A percentile compares a stretch with the other conserved stretches of the same genome.
phyloP scores from a whole-genome alignment of 306 rosid genomes.

The Chamaecrista fasciculata region DNA sequence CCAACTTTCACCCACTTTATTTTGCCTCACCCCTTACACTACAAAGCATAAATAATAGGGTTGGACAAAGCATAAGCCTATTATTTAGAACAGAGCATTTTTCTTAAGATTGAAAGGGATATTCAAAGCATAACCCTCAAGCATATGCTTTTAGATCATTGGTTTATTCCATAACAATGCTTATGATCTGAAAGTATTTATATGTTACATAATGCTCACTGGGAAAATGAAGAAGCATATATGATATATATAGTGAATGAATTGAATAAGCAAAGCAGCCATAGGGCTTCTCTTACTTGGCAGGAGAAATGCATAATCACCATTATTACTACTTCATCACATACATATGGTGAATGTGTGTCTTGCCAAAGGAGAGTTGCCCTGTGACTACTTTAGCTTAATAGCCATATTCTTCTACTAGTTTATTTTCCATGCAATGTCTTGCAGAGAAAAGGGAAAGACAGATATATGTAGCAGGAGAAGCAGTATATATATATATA shows the following conservation, averaged over 20 bases:
- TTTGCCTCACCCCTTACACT: not conserved
- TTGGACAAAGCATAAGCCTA: too few relatives aligned
- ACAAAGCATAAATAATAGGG: conserved; percentile 21
- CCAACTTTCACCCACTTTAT: conserved; percentile 31
- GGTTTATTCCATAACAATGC: conserved; percentile 46
- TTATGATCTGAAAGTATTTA: conserved; percentile 29
- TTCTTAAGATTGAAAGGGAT: too few relatives aligned
- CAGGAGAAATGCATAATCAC: conserved; percentile 32
- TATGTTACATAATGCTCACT: not conserved
- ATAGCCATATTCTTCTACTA: not conserved
- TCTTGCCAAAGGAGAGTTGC: conserved; percentile 69
- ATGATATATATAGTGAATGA: not conserved
- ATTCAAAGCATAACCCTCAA: conserved; percentile 33
- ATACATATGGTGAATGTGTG: not conserved
- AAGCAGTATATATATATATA: too few relatives aligned
- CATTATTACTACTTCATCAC: not conserved
- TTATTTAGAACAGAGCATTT: too few relatives aligned
- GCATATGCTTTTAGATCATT: conserved; percentile 43
- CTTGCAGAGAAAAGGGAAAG: not conserved
- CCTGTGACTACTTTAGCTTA: conserved; percentile 57
- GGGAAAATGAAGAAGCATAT: conserved; percentile 14
- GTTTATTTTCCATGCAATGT: not conserved
- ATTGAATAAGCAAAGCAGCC: conserved; percentile 49
- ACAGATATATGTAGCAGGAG: not conserved
- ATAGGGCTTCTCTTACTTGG: conserved; percentile 64